Evolutionary conservation across 2,329 filamentous ascomycete genomes (phyloP), one percentile per base, ranked within the genome.

Genomic region (Aspergillus glaucus): DNA sequence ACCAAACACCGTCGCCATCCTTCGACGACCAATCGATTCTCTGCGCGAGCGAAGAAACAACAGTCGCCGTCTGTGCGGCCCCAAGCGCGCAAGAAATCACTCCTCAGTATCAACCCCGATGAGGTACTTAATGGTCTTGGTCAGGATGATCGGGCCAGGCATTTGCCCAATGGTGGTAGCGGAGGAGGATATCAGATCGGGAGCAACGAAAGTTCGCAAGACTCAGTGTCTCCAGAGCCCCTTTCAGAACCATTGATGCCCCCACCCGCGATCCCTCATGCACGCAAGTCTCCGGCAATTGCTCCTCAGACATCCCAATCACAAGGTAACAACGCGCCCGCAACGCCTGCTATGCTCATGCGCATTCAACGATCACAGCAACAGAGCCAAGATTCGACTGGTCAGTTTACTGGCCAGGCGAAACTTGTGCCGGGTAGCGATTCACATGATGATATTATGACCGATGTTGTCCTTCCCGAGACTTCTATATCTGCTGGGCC

Each of bases 331-430:
- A 58, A 81, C 43, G 70, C 83, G 46, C 87, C 88, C 9, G 90
- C 88, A 1, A 95, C 90, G 0, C 90, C 90, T 1, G 88, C 91
- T 7, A 95, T 90, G 6, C 71, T 95, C 50, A 95, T 96, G 87
- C 86, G 82, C 59, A 76, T 92, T 40, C 78, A 59, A 46, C 79
- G 78, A 53, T 75, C 74, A 48, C 67, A 68, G 21, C 64, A 64
- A 47, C 64, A 68, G 12, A 21, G 17, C 22, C 68, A 75, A 26
- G 62, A 70, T 17, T 47, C 52, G 64, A 65, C 51, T 57, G 65
- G 55, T 64, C 63, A 63, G 47, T 67, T 69, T 28, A 58, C 62
- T 14, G 57, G 63, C 21, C 65, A 64, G 30, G 62, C 63, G 8
- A 55, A 69, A 55, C 55, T 66, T 44, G 55, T 63, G 67, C 32